Percentiles rank a stretch among this genome's conserved stretches.
These are phyloP conservation scores for Dactylellina sp. DNA, from an alignment of 2,329 filamentous ascomycete species.

Conservation along the genomic window DNA sequence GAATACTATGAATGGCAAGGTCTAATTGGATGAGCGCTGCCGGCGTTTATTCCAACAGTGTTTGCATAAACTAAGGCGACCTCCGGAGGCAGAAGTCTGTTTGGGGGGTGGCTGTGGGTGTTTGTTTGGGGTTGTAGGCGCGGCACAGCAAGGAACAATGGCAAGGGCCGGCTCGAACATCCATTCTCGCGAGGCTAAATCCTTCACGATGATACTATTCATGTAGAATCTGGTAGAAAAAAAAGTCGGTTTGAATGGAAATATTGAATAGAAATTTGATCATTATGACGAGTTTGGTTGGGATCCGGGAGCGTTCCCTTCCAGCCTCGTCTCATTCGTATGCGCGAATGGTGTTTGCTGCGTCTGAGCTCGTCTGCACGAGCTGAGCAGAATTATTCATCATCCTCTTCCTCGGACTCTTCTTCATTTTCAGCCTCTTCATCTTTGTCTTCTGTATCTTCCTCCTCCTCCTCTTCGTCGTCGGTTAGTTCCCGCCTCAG, in stretches of 20 bases:
- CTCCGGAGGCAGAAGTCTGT: conserved; percentile 40
- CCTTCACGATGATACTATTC: conserved; percentile 17
- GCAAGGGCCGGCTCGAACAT: not conserved
- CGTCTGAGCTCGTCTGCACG: conserved; percentile 1
- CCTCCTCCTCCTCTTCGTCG: conserved; percentile 12
- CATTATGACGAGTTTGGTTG: too few relatives aligned
- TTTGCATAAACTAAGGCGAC: conserved; percentile 52
- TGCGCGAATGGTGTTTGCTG: not conserved
- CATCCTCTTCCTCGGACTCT: conserved; percentile 4
- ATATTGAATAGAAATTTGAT: conserved; percentile 15
- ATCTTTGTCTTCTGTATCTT: conserved; percentile 3
- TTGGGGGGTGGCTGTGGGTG: conserved; percentile 31
- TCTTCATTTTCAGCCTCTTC: conserved; percentile 9
- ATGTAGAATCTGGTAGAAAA: not conserved
- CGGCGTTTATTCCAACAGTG: conserved; percentile 34
- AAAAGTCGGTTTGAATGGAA: conserved; percentile 37
- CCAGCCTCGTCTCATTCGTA: not conserved
- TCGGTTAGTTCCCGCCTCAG: conserved; percentile 10
- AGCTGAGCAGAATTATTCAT: not conserved
- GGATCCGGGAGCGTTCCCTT: not conserved
- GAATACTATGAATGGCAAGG: not conserved
- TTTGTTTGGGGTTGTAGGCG: conserved; percentile 34
- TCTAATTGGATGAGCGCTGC: conserved; percentile 24
- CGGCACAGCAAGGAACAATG: conserved; percentile 43
- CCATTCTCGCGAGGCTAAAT: conserved; percentile 4